Conservation (phyloP, 108 stramenopile genomes). For the Cylindrotheca closterium region DNA sequence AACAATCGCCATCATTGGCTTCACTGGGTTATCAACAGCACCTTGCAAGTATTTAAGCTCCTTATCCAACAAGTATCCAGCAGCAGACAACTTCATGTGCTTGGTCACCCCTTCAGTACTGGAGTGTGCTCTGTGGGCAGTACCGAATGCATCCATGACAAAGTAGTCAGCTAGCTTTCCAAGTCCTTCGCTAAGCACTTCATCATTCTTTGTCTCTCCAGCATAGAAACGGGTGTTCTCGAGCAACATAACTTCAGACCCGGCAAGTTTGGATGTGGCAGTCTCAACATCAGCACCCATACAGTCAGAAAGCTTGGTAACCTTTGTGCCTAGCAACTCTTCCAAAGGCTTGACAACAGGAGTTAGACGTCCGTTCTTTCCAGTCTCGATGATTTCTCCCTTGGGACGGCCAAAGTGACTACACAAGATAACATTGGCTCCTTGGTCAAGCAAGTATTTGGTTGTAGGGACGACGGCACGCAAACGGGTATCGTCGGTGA, state of each 20-base stretch:
- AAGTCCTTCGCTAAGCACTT: constrained; percentile 69
- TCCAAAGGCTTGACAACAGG: constrained; percentile 75
- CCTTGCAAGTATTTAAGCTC: constrained; percentile 97
- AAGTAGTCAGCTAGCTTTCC: constrained; percentile 91
- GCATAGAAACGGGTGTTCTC: constrained; percentile 97
- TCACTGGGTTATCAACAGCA: constrained; percentile 93
- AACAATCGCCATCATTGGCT: constrained; percentile 97
- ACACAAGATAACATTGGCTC: constrained; percentile 89
- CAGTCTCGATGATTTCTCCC: constrained; percentile 88
- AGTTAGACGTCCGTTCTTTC: constrained; percentile 84
- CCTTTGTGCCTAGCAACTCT: constrained; percentile 57
- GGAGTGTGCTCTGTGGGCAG: constrained; percentile 98
- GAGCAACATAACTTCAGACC: constrained; percentile 87
- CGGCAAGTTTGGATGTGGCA: constrained; percentile 59
- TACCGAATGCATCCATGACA: constrained; percentile 99
- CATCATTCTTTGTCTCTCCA: constrained; percentile 89
- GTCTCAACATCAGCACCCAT: constrained; percentile 91
- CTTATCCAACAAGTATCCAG: constrained; percentile 90
- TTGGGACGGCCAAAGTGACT: constrained; percentile 91
- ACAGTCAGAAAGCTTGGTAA: constrained; percentile 81
- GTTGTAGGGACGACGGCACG: constrained; percentile 87
- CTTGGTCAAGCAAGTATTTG: constrained; percentile 83
- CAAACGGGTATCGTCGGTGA: constrained; percentile 90
- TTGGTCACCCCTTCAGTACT: constrained; percentile 93
- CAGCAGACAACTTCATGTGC: constrained; percentile 74